A percentile compares a stretch with the other conserved stretches of the same genome.
Evolutionary conservation across 305 asterid species (phyloP).

Genomic region (Fraxinus paxiana): DNA sequence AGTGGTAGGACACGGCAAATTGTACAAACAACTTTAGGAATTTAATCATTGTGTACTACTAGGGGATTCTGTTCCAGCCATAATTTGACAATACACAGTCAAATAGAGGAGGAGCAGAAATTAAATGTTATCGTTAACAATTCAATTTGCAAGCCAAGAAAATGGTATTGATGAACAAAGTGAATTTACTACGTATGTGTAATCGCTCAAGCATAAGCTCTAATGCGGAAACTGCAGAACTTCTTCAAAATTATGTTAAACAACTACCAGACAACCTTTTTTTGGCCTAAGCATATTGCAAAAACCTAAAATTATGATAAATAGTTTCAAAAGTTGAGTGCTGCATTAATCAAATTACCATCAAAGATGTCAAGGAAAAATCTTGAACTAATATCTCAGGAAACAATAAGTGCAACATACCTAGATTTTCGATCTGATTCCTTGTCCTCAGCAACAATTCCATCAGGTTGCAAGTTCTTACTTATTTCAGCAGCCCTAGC

Average conservation of each 20-base stretch:
- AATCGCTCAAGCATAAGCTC: neutral
- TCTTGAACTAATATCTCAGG: neutral
- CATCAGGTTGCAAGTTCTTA: conserved; percentile 78
- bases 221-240: neutral
- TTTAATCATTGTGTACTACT: neutral
- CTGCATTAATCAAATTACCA: neutral
- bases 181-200: neutral
- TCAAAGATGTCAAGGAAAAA: conserved; percentile 2
- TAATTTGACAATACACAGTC: neutral
- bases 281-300: neutral
- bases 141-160: neutral
- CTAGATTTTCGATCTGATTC: conserved; percentile 59
- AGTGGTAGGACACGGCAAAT: neutral
- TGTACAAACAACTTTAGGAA: neutral
- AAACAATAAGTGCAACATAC: conserved; percentile 30
- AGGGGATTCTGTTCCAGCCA: neutral
- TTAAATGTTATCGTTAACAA: neutral
- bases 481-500: conserved; percentile 98
- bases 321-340: neutral
- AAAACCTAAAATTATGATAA: neutral
- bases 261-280: neutral
- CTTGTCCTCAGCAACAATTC: conserved; percentile 50
- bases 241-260: neutral
- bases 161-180: neutral
- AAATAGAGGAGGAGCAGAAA: neutral